Evolutionary conservation across 2,329 filamentous ascomycete genomes (phyloP), one percentile per base, ranked within the genome.

Genomic region (Cryphonectria radicalis): DNA sequence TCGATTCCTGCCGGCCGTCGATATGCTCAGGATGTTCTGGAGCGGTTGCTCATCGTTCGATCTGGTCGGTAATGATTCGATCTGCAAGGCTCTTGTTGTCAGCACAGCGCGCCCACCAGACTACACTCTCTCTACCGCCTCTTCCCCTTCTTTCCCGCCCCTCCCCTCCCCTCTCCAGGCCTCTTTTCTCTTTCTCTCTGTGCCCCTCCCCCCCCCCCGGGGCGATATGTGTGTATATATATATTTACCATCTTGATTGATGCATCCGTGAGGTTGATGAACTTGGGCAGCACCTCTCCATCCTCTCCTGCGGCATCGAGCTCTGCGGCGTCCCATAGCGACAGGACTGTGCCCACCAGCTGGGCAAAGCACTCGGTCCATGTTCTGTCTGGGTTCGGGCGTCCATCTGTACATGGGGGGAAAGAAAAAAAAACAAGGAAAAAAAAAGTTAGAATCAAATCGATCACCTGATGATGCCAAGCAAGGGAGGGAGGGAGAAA

Each of bases 341-440:
- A 98, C 70, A 99, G 84, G 22, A 98, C 93, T 1, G 96, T 98
- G 75, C 96, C 96, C 25, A 98, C 94, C 22, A 99, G 90, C 80
- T 98, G 96, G 60, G 95, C 95, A 82, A 98, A 99, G 82, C 94
- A 98, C 84, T 99, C 96, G 53, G 92, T 92, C 96, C 96, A 99
- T 74, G 90, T 93, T 76, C 96, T 88, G 81, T 98, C 95, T 59
- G 88, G 82, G 78, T 95, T 97, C 14, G 94, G 93, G 74, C 92
- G 91, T 66, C 96, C 96, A 81, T 95, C 94, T 97, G 80, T 37
- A 71, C 59, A 73, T 65, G 50, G 42, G 68, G 2, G 28, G 28
- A 1, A 22, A 42, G 7, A 22, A 42, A 28, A 3, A 14, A 63
- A 17, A 3, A n/a, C 28, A 28, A 28, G 28, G 35, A 22, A 11